Percentiles rank a stretch among this genome's conserved stretches.
These are phyloP conservation scores for Hemileccinum rubropunctum DNA, from an alignment of 768 basidiomycete genomes.

Conservation along the genomic window DNA sequence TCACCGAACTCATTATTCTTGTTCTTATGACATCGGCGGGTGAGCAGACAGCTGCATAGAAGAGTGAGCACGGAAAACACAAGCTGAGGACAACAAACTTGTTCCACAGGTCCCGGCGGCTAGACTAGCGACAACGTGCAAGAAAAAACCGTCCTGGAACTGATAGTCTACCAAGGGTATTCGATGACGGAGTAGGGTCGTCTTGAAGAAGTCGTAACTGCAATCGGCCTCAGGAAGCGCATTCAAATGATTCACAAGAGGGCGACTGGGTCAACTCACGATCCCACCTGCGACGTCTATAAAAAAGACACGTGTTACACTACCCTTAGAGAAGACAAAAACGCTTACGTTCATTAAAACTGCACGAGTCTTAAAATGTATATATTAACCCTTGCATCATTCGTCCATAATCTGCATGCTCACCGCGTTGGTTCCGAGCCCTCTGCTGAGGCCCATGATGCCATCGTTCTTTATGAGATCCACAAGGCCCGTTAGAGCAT, in stretches of 20 bases:
- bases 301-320: conserved; percentile 5
- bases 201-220: conserved; percentile 80
- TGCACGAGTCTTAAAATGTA: conserved; percentile 48
- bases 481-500: conserved; percentile 73
- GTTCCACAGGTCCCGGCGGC: conserved; percentile 76
- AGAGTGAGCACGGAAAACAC: conserved; percentile 3
- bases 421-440: conserved; percentile 77
- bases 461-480: conserved; percentile 69
- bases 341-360: conserved; percentile 69
- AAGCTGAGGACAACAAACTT: conserved; percentile 44
- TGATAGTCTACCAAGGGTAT: conserved; percentile 58
- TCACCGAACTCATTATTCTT: conserved; percentile 73
- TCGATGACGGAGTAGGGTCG: conserved; percentile 47
- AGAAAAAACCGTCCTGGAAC: conserved; percentile 59
- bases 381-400: conserved; percentile 7
- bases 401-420: conserved; percentile 19
- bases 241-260: neutral
- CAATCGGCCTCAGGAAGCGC: conserved; percentile 2
- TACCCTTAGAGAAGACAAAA: neutral
- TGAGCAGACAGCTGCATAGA: conserved; percentile 62
- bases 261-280: conserved; percentile 47
- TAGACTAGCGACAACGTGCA: conserved; percentile 68
- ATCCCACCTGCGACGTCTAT: conserved; percentile 79
- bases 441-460: conserved; percentile 61
- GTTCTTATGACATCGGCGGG: conserved; percentile 77